Evolutionary conservation across 768 basidiomycete genomes (phyloP), one percentile per base, ranked within the genome.

Genomic region (Termitomyces sp.): DNA sequence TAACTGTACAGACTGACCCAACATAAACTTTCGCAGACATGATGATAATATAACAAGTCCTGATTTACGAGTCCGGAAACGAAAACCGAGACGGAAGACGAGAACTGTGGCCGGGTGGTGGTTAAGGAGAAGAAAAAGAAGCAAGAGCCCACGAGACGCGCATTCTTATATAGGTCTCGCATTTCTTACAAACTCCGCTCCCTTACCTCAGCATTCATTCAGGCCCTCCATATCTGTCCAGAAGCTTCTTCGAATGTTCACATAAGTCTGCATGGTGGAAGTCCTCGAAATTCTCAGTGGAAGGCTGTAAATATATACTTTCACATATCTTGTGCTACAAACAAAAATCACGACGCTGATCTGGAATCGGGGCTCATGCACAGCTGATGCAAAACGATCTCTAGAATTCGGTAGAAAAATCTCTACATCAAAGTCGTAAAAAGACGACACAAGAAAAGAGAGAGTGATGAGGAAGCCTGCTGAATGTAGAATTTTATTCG

Each of bases 21-120:
- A 93, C 90, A 74, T 93, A 93, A 70, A 93, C 82, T 78, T 93
- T 93, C 67, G 87, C 76, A 72, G 87, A 81, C 85, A 88, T 88
- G 76, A 77, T 81, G 75, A 70, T 71, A 74, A 80, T 76, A 80
- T 77, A 77, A 77, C 15, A 73, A 73, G 71, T 73, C 68, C 71
- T 72, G 76, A 74, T 74, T 81, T 71, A 80, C 68, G 73, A 77
- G 70, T 71, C 75, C 70, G 69, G 70, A 49, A 59, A 80, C 74
- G 75, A 74, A 74, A 83, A 81, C 77, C 73, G 78, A 76, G 72
- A 81, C 74, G 70, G 71, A 75, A 22, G 47, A 80, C 72, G 35
- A 40, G 12, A 50, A 40, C 71, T 73, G n/a, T n/a, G 70, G 65
- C 65, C 63, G 69, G 72, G 73, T 76, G 72, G 73, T 76, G 74